These are phyloP conservation scores for Boletus edulis DNA, from an alignment of 768 basidiomycete species.

Conservation along the genomic window DNA sequence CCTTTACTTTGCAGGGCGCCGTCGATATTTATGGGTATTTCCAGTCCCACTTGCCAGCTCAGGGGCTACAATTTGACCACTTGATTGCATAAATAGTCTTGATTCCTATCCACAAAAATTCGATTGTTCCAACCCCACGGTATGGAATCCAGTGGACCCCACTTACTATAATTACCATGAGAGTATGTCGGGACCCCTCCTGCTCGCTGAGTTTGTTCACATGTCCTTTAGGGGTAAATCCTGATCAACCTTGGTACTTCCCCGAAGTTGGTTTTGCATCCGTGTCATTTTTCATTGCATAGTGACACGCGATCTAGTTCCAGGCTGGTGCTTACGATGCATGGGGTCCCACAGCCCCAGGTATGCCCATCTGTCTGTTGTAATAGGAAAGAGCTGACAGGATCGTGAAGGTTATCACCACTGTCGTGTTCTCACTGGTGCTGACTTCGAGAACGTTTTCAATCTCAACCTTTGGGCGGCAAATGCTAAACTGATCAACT, in stretches of 20 bases:
- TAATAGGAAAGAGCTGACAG: neutral
- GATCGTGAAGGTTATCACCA: conserved; percentile 50
- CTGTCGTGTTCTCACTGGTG: conserved; percentile 65
- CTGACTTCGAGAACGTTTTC: conserved; percentile 77
- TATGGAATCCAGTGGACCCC: conserved; percentile 62
- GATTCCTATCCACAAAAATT: conserved; percentile 79
- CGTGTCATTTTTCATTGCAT: neutral
- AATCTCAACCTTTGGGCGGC: conserved; percentile 75
- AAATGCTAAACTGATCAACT: conserved; percentile 79
- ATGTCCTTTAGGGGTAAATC: conserved; percentile 38
- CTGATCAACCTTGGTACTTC: conserved; percentile 63
- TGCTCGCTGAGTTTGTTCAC: conserved; percentile 21
- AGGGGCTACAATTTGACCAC: neutral
- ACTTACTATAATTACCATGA: conserved; percentile 67
- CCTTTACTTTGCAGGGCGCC: conserved; percentile 45
- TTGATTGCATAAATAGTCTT: conserved; percentile 33
- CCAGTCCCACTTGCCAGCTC: neutral
- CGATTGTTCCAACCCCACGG: conserved; percentile 71
- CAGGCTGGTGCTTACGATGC: conserved; percentile 80
- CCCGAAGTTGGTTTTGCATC: conserved; percentile 49
- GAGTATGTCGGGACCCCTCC: conserved; percentile 13
- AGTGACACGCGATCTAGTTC: conserved; percentile 39
- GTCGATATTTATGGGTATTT: conserved; percentile 67
- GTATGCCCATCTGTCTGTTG: conserved; percentile 26
- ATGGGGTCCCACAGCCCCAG: conserved; percentile 74